Conservation (phyloP, 139 green algal genomes). For the Gonium pectorale region DNA sequence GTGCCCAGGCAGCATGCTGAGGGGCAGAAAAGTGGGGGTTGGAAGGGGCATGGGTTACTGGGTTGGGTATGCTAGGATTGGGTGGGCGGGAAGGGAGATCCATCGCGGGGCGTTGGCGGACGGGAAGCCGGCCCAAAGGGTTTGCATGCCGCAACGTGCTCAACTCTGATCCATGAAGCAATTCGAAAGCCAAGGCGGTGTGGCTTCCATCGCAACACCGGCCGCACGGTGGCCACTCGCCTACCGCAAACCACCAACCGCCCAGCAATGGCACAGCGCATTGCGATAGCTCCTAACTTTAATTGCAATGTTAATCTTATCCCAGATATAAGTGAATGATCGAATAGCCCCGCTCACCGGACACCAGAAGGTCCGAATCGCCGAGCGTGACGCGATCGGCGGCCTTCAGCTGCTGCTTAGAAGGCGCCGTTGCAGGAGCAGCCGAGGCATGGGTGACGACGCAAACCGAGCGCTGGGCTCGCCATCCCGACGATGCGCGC, state of each 20-base stretch:
- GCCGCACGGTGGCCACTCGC: neutral
- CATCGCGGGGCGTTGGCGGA: neutral
- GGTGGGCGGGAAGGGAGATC: neutral
- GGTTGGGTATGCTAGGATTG: neutral
- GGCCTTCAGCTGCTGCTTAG: neutral
- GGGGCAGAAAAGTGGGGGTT: no score
- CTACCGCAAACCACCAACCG: neutral
- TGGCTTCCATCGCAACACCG: neutral
- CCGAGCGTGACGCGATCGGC: slow-evolving; percentile 32
- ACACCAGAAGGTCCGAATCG: slow-evolving; percentile 27
- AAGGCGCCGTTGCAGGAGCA: neutral
- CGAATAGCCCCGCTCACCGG: neutral
- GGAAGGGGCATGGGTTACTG: neutral
- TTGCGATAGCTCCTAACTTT: neutral
- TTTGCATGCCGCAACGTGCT: neutral
- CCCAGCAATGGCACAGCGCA: neutral
- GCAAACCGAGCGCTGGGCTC: neutral
- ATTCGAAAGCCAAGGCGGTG: neutral
- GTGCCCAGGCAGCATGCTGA: slow-evolving; percentile 73
- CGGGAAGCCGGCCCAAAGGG: neutral
- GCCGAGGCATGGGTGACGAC: neutral
- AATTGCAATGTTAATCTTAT: neutral
- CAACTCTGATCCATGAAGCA: neutral
- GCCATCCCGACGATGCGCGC: neutral
- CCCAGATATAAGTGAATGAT: neutral